Conservation (phyloP, 2,329 filamentous ascomycete genomes). For the Annulohypoxylon truncatum region DNA sequence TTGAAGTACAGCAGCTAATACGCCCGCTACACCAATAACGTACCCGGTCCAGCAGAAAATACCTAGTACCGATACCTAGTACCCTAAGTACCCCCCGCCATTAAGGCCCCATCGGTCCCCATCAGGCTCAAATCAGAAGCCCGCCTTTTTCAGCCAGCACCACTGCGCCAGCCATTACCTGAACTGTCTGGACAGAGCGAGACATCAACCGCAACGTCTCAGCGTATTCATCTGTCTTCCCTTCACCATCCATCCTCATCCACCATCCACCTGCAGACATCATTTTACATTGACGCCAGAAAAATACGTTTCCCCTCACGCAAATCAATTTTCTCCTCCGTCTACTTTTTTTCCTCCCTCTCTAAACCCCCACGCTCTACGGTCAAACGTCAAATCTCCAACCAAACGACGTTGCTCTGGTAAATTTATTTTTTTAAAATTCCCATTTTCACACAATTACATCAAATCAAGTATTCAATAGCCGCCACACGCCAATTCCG, state of each 20-base stretch:
- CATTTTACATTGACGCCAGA: constrained; percentile 38
- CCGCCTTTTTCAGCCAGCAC: constrained; percentile 33
- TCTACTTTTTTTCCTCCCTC: constrained; percentile 8
- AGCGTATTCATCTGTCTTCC: background rate
- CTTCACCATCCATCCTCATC: constrained; percentile 5
- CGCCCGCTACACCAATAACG: background rate
- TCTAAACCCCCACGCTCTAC: constrained; percentile 34
- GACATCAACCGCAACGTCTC: constrained; percentile 33
- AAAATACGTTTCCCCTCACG: constrained; percentile 42
- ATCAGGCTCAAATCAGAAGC: constrained; percentile 36
- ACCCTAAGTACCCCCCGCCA: background rate
- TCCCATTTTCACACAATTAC: constrained; percentile 14
- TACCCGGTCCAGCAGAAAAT: background rate
- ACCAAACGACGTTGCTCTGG: constrained; percentile 28
- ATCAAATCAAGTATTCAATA: constrained; percentile 17
- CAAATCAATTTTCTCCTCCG: constrained; percentile 33
- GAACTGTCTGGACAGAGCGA: constrained; percentile 10
- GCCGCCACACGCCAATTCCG: constrained; percentile 22
- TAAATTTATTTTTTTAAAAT: constrained; percentile 22
- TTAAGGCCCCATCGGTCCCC: constrained; percentile 15
- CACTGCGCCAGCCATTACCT: background rate
- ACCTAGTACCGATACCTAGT: background rate
- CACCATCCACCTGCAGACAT: constrained; percentile 28
- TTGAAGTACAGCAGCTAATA: background rate
- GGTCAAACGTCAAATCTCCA: constrained; percentile 40